Conservation (phyloP, 2,329 filamentous ascomycete genomes). For the Aspergillus pseudonomiae region DNA sequence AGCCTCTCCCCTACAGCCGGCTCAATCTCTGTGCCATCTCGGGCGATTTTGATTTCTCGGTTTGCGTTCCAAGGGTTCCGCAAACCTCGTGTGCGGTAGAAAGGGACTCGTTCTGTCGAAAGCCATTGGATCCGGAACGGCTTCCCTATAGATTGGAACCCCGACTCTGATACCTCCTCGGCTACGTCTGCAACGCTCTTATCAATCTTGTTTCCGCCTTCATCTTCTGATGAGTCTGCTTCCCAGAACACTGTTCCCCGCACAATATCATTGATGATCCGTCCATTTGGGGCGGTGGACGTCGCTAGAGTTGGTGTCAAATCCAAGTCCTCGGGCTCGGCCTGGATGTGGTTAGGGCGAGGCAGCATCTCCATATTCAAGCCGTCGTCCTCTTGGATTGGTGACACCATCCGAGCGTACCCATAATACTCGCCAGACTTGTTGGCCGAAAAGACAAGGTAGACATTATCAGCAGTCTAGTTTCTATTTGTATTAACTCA, state of each 20-base stretch:
- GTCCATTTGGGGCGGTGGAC: conserved; percentile 75
- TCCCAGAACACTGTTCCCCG: conserved; percentile 99
- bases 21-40: conserved; percentile 92
- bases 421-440: conserved; percentile 98
- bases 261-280: conserved; percentile 88
- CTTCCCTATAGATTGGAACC: conserved; percentile 77
- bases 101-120: conserved; percentile 79
- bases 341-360: conserved; percentile 59
- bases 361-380: conserved; percentile 71
- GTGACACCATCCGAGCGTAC: conserved; percentile 86
- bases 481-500: background rate
- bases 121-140: conserved; percentile 92
- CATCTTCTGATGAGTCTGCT: conserved; percentile 64
- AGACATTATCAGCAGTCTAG: conserved; percentile 79
- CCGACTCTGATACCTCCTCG: conserved; percentile 45
- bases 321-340: conserved; percentile 70
- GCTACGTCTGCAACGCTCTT: conserved; percentile 53
- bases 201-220: conserved; percentile 35
- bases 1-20: conserved; percentile 76
- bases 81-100: conserved; percentile 83
- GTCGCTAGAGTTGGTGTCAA: conserved; percentile 80
- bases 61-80: conserved; percentile 96
- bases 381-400: conserved; percentile 75
- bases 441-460: conserved; percentile 92
- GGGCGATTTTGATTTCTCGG: conserved; percentile 91